Evolutionary conservation across 148 eudicot species (phyloP).

Genomic region (Rheum nobile): DNA sequence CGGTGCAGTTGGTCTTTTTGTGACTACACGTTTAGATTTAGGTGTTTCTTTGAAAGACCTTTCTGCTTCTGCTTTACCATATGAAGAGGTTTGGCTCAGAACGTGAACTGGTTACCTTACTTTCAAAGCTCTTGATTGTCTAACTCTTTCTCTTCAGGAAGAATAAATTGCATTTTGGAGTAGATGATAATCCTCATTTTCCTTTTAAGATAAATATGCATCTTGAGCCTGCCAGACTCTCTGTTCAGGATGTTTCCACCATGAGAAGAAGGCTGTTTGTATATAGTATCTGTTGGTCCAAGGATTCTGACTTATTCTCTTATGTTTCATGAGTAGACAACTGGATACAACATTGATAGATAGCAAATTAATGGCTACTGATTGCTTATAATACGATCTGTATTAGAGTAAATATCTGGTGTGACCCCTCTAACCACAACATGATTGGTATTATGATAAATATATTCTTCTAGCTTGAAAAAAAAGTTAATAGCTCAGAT

Average conservation of each 20-base stretch:
- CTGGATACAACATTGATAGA: not conserved
- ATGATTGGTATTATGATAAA: not conserved
- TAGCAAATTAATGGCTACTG: not conserved
- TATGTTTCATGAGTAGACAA: not conserved
- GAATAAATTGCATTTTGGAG: no score
- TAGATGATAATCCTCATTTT: no score
- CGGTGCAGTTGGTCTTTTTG: slow-evolving; percentile 72
- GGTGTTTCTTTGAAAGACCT: slow-evolving; percentile 85
- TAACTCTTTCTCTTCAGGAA: not conserved
- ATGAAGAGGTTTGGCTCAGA: slow-evolving; percentile 65
- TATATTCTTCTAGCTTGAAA: not conserved
- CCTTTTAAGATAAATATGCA: no score
- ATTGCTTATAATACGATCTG: not conserved
- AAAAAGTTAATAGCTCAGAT: not conserved
- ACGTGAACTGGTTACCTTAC: not conserved
- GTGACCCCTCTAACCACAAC: not conserved
- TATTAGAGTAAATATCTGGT: not conserved
- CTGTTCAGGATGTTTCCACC: not conserved
- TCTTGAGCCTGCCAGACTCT: not conserved
- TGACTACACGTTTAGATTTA: slow-evolving; percentile 55
- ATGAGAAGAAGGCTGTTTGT: not conserved
- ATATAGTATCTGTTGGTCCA: not conserved
- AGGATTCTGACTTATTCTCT: not conserved
- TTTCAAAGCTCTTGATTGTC: not conserved
- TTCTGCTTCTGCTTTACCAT: slow-evolving; percentile 66